These are phyloP conservation scores for Coffea canephora DNA, from an alignment of 257 asterid species.

Conservation along the genomic window DNA sequence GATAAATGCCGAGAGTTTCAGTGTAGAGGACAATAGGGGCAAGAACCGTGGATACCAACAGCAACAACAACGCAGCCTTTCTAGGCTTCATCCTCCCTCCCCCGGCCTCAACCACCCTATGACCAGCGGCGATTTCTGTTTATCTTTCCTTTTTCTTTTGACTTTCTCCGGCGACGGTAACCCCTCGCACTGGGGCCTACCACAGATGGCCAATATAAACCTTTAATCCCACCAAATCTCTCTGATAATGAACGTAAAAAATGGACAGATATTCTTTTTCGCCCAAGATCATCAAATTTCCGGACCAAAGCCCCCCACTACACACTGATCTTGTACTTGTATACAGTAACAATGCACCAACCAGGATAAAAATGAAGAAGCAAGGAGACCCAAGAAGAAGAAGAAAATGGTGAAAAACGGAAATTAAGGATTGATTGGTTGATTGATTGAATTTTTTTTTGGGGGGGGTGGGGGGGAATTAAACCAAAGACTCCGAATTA, in stretches of 20 bases:
- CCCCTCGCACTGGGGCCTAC: background rate
- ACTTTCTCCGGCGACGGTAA: too few species aligned
- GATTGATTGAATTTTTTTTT: too few species aligned
- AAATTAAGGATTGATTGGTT: background rate
- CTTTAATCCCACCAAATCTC: background rate
- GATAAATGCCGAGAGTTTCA: slow-evolving; percentile 58
- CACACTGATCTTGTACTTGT: background rate
- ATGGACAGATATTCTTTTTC: background rate
- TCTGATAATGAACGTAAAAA: too few species aligned
- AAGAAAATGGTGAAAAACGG: background rate
- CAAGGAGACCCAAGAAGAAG: too few species aligned
- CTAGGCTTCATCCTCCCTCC: slow-evolving; percentile 41
- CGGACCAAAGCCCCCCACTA: background rate
- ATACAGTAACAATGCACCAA: too few species aligned
- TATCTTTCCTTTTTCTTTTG: too few species aligned
- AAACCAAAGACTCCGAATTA: background rate
- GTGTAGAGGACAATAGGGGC: slow-evolving; percentile 79
- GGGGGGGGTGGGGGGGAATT: too few species aligned
- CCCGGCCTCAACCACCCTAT: too few species aligned
- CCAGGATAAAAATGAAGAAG: background rate
- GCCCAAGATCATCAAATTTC: background rate
- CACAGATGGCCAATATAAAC: background rate
- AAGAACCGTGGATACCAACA: slow-evolving; percentile 70
- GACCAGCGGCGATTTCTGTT: background rate
- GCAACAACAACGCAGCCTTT: slow-evolving; percentile 55